Conservation (phyloP, 169 alveolate species). For the Plasmodium reichenowi region DNA sequence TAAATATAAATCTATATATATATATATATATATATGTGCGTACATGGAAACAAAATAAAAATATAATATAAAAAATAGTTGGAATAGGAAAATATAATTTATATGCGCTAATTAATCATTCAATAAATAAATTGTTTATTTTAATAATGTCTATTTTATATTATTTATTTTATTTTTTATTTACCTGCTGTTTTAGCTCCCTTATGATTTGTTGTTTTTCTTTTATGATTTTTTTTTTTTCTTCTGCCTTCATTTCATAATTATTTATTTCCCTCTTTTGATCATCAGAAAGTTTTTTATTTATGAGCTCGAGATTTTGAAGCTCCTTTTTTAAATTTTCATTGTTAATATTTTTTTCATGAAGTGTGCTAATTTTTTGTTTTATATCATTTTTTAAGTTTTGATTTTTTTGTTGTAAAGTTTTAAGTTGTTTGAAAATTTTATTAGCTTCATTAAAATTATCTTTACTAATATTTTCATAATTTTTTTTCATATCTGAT, state of each 20-base stretch:
- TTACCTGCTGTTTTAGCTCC: conserved; percentile 50
- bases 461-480: conserved; percentile 30
- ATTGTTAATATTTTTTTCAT: conserved; percentile 21
- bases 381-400: conserved; percentile 26
- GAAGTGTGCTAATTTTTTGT: conserved; percentile 36
- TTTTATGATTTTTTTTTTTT: conserved; percentile 25
- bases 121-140: too few relatives aligned
- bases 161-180: not conserved
- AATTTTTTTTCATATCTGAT: conserved; percentile 35
- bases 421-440: conserved; percentile 18
- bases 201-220: conserved; percentile 58
- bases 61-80: not conserved
- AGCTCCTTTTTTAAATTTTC: conserved; percentile 14
- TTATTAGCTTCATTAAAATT: conserved; percentile 38
- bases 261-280: conserved; percentile 35
- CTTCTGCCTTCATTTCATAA: conserved; percentile 16
- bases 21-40: not conserved
- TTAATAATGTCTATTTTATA: too few relatives aligned
- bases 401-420: conserved; percentile 41
- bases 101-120: too few relatives aligned
- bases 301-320: conserved; percentile 38
- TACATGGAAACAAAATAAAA: not conserved
- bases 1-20: not conserved
- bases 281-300: conserved; percentile 31
- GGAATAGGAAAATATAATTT: not conserved